Percentiles rank a stretch among this genome's conserved stretches.
These are phyloP conservation scores for Candida glucosophila DNA, from an alignment of 1,139 yeast species.

Conservation along the genomic window DNA sequence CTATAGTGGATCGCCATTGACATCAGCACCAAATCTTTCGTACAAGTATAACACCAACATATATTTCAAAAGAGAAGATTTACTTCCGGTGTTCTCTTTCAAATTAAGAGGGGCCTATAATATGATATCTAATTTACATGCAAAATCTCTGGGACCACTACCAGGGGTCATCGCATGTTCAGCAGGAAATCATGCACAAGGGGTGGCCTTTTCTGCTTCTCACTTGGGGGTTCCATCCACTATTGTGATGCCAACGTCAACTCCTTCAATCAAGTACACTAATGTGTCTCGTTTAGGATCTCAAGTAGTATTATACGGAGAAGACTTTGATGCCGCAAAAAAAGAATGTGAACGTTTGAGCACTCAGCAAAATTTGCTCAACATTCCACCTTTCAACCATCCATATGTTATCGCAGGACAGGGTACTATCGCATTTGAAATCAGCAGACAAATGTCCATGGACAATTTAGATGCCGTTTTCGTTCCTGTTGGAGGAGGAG, in stretches of 20 bases:
- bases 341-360: conserved; percentile 73
- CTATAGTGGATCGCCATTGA: conserved; percentile 69
- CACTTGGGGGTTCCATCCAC: conserved; percentile 85
- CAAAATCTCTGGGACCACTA: conserved; percentile 47
- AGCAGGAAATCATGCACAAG: conserved; percentile 99
- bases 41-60: conserved; percentile 67
- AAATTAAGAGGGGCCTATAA: conserved; percentile 96
- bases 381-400: conserved; percentile 95
- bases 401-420: conserved; percentile 99
- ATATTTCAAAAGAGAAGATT: conserved; percentile 80
- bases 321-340: conserved; percentile 90
- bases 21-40: conserved; percentile 68
- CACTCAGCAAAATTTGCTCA: conserved; percentile 62
- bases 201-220: conserved; percentile 89
- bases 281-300: conserved; percentile 91
- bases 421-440: conserved; percentile 93
- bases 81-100: conserved; percentile 91
- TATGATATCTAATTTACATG: conserved; percentile 81
- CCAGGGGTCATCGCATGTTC: conserved; percentile 96
- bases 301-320: conserved; percentile 86
- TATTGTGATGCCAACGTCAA: conserved; percentile 95
- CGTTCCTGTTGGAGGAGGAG: conserved; percentile 97
- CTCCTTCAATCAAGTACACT: conserved; percentile 88
- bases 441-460: conserved; percentile 75
- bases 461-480: conserved; percentile 80